Conservation (phyloP, 306 rosid genomes). For the Rosa multiflora region DNA sequence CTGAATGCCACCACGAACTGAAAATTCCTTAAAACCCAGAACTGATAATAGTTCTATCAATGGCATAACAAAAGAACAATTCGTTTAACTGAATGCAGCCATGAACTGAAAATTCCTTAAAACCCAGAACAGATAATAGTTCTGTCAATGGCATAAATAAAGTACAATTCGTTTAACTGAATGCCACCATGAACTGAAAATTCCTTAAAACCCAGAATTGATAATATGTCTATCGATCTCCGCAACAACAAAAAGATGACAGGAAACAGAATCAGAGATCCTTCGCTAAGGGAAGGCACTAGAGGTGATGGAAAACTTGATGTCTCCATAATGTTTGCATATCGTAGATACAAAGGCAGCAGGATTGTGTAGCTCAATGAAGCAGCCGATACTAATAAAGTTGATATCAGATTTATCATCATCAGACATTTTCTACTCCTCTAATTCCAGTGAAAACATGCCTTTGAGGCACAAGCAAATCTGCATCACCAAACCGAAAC, state of each 20-base stretch:
- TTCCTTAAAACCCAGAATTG: slow-evolving; percentile 8
- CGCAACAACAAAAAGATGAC: slow-evolving; percentile 1
- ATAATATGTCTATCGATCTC: slow-evolving; percentile 17
- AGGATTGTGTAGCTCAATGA: slow-evolving; percentile 19
- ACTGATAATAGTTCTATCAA: not conserved
- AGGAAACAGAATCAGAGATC: not conserved
- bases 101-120: not conserved
- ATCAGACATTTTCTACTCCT: slow-evolving; percentile 24
- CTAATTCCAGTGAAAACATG: slow-evolving; percentile 13
- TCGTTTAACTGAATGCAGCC: not conserved
- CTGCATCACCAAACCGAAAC: slow-evolving; percentile 51
- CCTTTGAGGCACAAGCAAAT: slow-evolving; percentile 39
- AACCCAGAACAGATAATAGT: not conserved
- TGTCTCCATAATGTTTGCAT: slow-evolving; percentile 17
- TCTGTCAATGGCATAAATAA: not conserved
- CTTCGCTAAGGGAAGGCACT: slow-evolving; percentile 23
- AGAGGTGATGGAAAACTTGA: slow-evolving; percentile 2
- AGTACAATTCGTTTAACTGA: not conserved
- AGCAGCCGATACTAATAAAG: slow-evolving; percentile 16
- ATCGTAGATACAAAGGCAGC: slow-evolving; percentile 18
- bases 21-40: not conserved
- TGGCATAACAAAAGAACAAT: not conserved
- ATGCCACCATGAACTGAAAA: not conserved
- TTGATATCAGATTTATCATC: slow-evolving; percentile 22
- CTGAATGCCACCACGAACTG: not conserved